These are phyloP conservation scores for Sesbania bispinosa DNA, from an alignment of 306 rosid species.

Conservation along the genomic window DNA sequence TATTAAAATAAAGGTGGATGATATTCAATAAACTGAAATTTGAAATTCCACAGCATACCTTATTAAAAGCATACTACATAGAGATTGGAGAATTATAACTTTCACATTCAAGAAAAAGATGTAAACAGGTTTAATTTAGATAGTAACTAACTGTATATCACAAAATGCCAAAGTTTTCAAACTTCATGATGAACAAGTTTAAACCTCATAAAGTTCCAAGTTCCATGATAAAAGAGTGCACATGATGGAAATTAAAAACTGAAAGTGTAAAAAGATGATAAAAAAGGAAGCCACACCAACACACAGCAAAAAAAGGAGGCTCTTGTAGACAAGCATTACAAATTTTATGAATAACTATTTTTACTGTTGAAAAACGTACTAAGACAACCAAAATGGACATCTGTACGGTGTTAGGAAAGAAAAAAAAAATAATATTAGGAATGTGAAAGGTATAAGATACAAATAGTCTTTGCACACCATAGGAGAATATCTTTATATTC, in stretches of 20 bases:
- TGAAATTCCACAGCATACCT: background rate
- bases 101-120: background rate
- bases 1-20: background rate
- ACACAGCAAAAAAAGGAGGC: background rate
- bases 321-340: background rate
- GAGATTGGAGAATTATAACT: background rate
- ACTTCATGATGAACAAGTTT: background rate
- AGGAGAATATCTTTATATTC: background rate
- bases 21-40: background rate
- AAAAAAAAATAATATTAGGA: background rate
- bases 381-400: background rate
- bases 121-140: background rate
- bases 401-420: background rate
- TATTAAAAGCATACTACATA: background rate
- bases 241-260: background rate
- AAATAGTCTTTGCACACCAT: background rate
- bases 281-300: background rate
- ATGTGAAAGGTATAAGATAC: background rate
- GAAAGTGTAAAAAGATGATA: background rate
- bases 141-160: background rate
- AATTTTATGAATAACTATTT: background rate
- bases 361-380: background rate
- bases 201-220: constrained; percentile 1
- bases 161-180: background rate
- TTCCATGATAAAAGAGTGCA: background rate